phyloP scores from a whole-genome alignment of 257 asterid genomes.

The Solanum tarapatanum region DNA sequence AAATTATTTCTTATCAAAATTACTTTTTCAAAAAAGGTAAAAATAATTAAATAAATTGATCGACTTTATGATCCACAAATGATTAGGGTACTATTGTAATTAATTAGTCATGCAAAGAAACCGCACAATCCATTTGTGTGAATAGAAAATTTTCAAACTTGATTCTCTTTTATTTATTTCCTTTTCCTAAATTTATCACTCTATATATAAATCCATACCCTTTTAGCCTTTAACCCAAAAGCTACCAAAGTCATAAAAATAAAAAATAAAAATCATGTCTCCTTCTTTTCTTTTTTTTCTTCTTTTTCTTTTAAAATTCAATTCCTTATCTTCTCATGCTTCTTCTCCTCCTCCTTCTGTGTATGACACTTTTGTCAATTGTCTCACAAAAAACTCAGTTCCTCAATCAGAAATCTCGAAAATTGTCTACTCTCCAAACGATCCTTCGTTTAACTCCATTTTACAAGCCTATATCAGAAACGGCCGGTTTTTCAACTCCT shows the following conservation, averaged over 20 bases:
- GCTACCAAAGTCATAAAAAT: not conserved
- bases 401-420: not conserved
- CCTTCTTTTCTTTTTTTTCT: not conserved
- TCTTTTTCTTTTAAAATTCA: not conserved
- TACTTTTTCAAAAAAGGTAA: not conserved
- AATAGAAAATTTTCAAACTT: not conserved
- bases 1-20: not conserved
- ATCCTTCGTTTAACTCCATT: constrained; percentile 13
- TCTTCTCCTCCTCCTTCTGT: not conserved
- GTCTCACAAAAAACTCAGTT: constrained; percentile 9
- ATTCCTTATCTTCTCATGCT: not conserved
- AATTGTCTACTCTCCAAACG: constrained; percentile 11
- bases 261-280: not conserved
- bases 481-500: constrained; percentile 15
- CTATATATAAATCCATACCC: not conserved
- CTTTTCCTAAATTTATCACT: not conserved
- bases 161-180: not conserved
- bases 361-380: constrained; percentile 10
- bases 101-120: not conserved
- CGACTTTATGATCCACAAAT: not conserved
- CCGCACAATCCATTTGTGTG: not conserved
- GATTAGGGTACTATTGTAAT: not conserved
- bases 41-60: not conserved
- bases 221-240: not conserved
- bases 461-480: constrained; percentile 21